Evolutionary conservation across 1,139 yeast genomes (phyloP).

Genomic region (Blastobotrys indianensis): DNA sequence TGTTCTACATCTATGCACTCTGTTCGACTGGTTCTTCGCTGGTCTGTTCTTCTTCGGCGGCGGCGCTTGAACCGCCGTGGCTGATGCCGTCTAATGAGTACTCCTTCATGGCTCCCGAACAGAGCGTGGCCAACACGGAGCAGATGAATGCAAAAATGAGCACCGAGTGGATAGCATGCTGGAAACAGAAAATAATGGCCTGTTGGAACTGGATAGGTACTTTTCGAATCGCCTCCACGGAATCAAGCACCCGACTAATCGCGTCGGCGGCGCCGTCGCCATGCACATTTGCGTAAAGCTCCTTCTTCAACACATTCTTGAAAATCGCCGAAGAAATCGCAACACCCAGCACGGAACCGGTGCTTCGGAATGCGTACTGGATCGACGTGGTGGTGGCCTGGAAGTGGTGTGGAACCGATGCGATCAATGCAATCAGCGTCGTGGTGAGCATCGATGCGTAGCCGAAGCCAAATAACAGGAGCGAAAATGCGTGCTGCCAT

Average conservation of each 20-base stretch:
- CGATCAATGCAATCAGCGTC: slow-evolving; percentile 60
- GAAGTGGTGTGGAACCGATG: slow-evolving; percentile 52
- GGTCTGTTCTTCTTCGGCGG: not conserved
- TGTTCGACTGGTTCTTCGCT: not conserved
- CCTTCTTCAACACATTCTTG: slow-evolving; percentile 37
- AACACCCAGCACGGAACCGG: slow-evolving; percentile 70
- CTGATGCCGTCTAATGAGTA: slow-evolving; percentile 34
- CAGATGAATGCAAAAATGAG: slow-evolving; percentile 44
- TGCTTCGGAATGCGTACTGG: slow-evolving; percentile 67
- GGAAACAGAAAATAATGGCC: slow-evolving; percentile 46
- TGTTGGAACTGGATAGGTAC: slow-evolving; percentile 47
- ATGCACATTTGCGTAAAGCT: slow-evolving; percentile 37
- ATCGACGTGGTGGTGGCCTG: slow-evolving; percentile 74
- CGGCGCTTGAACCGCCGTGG: not conserved
- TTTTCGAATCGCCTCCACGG: slow-evolving; percentile 49
- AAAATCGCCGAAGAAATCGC: slow-evolving; percentile 63
- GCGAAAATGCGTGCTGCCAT: slow-evolving; percentile 28
- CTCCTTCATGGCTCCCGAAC: slow-evolving; percentile 35
- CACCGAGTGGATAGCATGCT: slow-evolving; percentile 47
- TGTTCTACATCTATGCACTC: no score
- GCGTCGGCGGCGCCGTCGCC: slow-evolving; percentile 31
- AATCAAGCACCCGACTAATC: slow-evolving; percentile 48
- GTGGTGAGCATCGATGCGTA: slow-evolving; percentile 59
- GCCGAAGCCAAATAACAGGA: slow-evolving; percentile 50
- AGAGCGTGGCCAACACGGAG: slow-evolving; percentile 35